A percentile compares a stretch with the other conserved stretches of the same genome.
phyloP scores from a whole-genome alignment of 2,329 filamentous ascomycete species.

The Diplodia sapinea region DNA sequence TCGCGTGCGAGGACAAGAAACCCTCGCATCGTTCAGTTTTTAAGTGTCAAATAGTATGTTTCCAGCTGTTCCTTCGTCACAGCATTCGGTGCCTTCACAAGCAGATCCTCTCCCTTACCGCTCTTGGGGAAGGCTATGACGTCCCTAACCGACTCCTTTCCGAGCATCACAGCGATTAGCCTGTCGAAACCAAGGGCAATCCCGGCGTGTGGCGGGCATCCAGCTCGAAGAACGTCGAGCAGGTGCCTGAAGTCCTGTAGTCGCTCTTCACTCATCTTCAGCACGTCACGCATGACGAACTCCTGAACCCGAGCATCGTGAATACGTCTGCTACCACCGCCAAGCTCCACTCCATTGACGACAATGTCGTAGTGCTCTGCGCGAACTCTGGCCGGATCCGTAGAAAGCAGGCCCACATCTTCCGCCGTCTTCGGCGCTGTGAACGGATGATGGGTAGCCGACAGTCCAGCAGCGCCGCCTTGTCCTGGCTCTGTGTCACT shows the following conservation, averaged over 20 bases:
- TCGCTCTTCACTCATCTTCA: constrained; percentile 75
- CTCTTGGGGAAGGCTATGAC: constrained; percentile 98
- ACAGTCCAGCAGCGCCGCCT: constrained; percentile 78
- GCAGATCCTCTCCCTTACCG: constrained; percentile 82
- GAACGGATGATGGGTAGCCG: constrained; percentile 93
- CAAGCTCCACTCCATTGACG: constrained; percentile 91
- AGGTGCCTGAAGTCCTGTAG: constrained; percentile 85
- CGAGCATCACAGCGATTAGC: constrained; percentile 78
- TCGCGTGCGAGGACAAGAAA: not conserved
- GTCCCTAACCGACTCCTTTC: constrained; percentile 79
- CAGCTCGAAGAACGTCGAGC: constrained; percentile 78
- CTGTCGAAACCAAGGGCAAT: constrained; percentile 93
- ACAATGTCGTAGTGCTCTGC: constrained; percentile 97
- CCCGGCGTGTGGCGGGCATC: constrained; percentile 93
- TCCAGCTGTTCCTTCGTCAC: constrained; percentile 66
- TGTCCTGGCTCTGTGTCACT: constrained; percentile 74
- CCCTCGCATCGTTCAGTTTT: not conserved
- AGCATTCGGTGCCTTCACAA: constrained; percentile 77
- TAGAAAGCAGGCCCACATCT: constrained; percentile 77
- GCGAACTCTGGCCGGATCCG: constrained; percentile 71
- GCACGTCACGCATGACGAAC: constrained; percentile 80
- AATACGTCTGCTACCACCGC: constrained; percentile 90
- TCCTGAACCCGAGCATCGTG: constrained; percentile 84
- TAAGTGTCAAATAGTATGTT: constrained; percentile 62
- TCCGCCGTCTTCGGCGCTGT: constrained; percentile 76